phyloP scores from a whole-genome alignment of 768 basidiomycete species.

The Hericium alpestre region DNA sequence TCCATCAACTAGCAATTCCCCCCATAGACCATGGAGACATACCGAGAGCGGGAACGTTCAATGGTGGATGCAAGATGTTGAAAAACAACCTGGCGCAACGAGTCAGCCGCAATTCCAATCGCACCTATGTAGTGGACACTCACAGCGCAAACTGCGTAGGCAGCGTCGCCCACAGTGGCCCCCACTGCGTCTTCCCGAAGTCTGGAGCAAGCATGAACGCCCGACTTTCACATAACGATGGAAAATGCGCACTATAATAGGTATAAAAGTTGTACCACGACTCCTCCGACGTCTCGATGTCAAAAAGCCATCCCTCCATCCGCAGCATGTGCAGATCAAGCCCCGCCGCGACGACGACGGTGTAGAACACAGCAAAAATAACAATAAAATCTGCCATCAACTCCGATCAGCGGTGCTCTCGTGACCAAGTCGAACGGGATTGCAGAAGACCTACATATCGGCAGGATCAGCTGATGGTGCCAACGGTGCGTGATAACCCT shows the following conservation, averaged over 20 bases:
- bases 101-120: not conserved
- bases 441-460: slow-evolving; percentile 62
- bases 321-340: slow-evolving; percentile 54
- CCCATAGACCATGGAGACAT: slow-evolving; percentile 15
- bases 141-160: slow-evolving; percentile 91
- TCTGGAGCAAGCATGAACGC: slow-evolving; percentile 31
- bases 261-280: slow-evolving; percentile 83
- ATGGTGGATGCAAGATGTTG: slow-evolving; percentile 73
- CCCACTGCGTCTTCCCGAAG: slow-evolving; percentile 46
- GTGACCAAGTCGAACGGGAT: slow-evolving; percentile 2
- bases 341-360: slow-evolving; percentile 54
- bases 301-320: slow-evolving; percentile 75
- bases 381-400: slow-evolving; percentile 55
- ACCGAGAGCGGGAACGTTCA: slow-evolving; percentile 87
- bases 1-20: not conserved
- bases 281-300: slow-evolving; percentile 40
- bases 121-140: slow-evolving; percentile 25
- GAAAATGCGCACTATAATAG: slow-evolving; percentile 49
- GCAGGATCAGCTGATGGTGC: slow-evolving; percentile 88
- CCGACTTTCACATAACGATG: not conserved
- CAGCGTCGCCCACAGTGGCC: slow-evolving; percentile 67
- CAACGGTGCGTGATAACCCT: slow-evolving; percentile 70
- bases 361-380: slow-evolving; percentile 79
- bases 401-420: not conserved
- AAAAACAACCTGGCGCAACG: slow-evolving; percentile 54